These are phyloP conservation scores for Annona squamosa DNA, from an alignment of 164 flowering plant species.

Conservation along the genomic window DNA sequence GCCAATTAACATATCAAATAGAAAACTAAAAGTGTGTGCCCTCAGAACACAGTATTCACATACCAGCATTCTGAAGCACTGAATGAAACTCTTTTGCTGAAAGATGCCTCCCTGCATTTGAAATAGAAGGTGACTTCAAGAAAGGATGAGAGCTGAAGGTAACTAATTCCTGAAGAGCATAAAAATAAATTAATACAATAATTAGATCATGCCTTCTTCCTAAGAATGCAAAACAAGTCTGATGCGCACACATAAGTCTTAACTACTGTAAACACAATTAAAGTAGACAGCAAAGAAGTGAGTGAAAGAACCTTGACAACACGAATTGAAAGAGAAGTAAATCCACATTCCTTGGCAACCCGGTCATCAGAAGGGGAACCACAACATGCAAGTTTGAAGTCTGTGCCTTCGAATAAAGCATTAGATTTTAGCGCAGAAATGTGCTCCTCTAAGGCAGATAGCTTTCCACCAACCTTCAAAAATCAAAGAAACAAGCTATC, in stretches of 20 bases:
- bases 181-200: slow-evolving; percentile 3
- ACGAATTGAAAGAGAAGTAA: slow-evolving; percentile 83
- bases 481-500: neutral
- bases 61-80: slow-evolving; percentile 61
- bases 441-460: slow-evolving; percentile 57
- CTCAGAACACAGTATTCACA: neutral
- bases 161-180: slow-evolving; percentile 68
- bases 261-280: neutral
- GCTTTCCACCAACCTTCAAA: slow-evolving; percentile 71
- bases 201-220: neutral
- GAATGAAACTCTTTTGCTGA: slow-evolving; percentile 86
- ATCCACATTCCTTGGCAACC: slow-evolving; percentile 80
- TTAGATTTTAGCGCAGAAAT: slow-evolving; percentile 49
- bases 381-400: slow-evolving; percentile 91
- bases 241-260: neutral
- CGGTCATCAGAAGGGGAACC: slow-evolving; percentile 41
- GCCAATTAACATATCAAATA: neutral
- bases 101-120: slow-evolving; percentile 82
- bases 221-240: neutral
- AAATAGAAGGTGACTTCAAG: slow-evolving; percentile 51
- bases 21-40: neutral
- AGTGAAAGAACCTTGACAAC: slow-evolving; percentile 58
- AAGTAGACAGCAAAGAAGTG: neutral
- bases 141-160: slow-evolving; percentile 67
- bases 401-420: slow-evolving; percentile 74